phyloP scores from a whole-genome alignment of 2,329 filamentous ascomycete genomes.

The Ascosphaera aggregata region DNA sequence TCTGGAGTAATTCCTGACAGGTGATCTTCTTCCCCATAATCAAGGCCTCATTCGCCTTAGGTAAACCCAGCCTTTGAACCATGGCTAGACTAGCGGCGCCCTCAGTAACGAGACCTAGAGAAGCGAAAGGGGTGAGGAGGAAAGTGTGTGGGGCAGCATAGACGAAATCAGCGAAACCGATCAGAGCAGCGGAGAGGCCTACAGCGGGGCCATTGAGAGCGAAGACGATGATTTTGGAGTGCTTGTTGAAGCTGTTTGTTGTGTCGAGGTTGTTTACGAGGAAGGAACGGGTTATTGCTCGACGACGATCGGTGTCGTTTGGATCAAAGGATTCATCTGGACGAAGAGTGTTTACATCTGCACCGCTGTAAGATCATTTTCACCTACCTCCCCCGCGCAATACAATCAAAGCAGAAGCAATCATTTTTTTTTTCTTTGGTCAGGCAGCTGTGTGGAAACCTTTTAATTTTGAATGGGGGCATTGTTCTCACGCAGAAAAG shows the following conservation, averaged over 20 bases:
- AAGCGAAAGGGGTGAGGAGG: constrained; percentile 76
- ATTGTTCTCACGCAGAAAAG: constrained; percentile 79
- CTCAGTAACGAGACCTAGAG: constrained; percentile 73
- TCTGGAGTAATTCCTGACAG: constrained; percentile 46
- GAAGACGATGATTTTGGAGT: constrained; percentile 79
- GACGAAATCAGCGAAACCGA: constrained; percentile 75
- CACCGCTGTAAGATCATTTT: constrained; percentile 45
- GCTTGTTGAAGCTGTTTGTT: constrained; percentile 73
- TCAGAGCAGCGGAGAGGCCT: constrained; percentile 64
- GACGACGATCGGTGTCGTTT: constrained; percentile 21
- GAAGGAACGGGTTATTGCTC: constrained; percentile 46
- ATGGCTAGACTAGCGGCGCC: constrained; percentile 61
- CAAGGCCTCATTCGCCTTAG: constrained; percentile 74
- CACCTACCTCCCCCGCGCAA: too few species aligned
- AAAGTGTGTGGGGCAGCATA: constrained; percentile 66
- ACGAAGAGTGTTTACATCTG: constrained; percentile 43
- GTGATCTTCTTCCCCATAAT: constrained; percentile 67
- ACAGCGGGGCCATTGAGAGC: constrained; percentile 84
- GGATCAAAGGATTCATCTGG: too few species aligned
- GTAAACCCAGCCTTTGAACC: constrained; percentile 54
- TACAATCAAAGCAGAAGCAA: constrained; percentile 1
- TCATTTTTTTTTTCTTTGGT: constrained; percentile 1
- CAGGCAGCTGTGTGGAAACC: too few species aligned
- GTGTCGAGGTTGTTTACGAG: constrained; percentile 72
- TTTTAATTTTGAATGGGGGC: too few species aligned